Evolutionary conservation across 1,284 basidiomycete genomes (phyloP).

Genomic region (Tranzscheliella williamsii): DNA sequence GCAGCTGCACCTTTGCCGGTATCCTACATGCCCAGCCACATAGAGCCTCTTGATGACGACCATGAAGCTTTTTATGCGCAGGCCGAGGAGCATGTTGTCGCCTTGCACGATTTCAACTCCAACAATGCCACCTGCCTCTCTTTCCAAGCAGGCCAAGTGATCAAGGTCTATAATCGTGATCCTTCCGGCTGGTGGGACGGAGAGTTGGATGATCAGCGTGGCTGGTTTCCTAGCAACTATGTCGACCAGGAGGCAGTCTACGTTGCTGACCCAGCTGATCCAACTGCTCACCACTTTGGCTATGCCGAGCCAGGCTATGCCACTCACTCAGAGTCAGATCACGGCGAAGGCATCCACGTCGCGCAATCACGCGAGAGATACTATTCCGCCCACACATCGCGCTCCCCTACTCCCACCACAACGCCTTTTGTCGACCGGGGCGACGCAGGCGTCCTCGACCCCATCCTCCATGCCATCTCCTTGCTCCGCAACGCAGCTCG

Average conservation of each 20-base stretch:
- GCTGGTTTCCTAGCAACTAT: constrained; percentile 93
- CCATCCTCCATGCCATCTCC: constrained; percentile 80
- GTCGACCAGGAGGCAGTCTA: constrained; percentile 43
- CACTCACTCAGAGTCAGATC: constrained; percentile 5
- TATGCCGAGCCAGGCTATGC: constrained; percentile 18
- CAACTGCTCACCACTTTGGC: constrained; percentile 16
- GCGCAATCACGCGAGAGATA: constrained; percentile 12
- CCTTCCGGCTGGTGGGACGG: constrained; percentile 98
- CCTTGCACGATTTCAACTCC: constrained; percentile 60
- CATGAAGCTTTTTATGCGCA: constrained; percentile 15
- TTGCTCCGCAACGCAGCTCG: constrained; percentile 82
- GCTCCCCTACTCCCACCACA: constrained; percentile 40
- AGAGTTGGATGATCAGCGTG: constrained; percentile 69
- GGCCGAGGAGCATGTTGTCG: constrained; percentile 58
- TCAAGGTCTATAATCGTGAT: constrained; percentile 84
- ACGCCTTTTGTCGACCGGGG: constrained; percentile 14
- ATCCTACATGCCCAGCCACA: too few species aligned
- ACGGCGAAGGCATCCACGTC: not conserved
- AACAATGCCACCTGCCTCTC: constrained; percentile 70
- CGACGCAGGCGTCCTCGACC: constrained; percentile 40
- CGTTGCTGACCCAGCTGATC: constrained; percentile 11
- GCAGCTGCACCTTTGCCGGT: too few species aligned
- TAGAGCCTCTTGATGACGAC: too few species aligned
- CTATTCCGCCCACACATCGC: constrained; percentile 24
- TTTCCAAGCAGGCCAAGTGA: constrained; percentile 85